These are phyloP conservation scores for Umbilicus rupestris DNA, from an alignment of 164 flowering plant genomes.

Conservation along the genomic window DNA sequence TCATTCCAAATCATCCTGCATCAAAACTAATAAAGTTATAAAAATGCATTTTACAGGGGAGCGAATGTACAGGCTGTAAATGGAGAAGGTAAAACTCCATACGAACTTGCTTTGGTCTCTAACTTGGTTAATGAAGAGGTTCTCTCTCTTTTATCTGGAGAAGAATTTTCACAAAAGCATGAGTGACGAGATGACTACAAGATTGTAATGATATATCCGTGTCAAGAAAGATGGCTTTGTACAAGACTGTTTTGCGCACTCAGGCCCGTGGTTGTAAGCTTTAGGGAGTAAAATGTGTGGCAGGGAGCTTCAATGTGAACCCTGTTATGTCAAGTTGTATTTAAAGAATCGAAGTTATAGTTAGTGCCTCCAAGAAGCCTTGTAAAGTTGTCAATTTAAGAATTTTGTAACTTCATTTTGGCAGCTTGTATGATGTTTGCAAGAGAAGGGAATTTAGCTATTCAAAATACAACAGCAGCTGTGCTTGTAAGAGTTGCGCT, in stretches of 20 bases:
- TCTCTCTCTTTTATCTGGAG: slow-evolving; percentile 41
- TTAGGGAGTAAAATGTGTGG: not conserved
- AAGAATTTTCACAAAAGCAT: not conserved
- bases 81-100: slow-evolving; percentile 33
- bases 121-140: slow-evolving; percentile 54
- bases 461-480: too few species aligned
- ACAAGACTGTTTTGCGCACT: not conserved
- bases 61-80: slow-evolving; percentile 48
- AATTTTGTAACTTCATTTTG: slow-evolving; percentile 2
- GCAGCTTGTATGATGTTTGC: not conserved
- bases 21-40: not conserved
- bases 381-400: not conserved
- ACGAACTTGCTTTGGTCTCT: slow-evolving; percentile 37
- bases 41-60: slow-evolving; percentile 49
- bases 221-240: not conserved
- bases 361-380: not conserved
- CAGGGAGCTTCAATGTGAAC: not conserved
- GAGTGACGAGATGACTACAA: not conserved
- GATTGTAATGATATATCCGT: not conserved
- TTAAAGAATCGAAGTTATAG: not conserved
- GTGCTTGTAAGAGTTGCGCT: not conserved
- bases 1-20: not conserved
- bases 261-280: not conserved
- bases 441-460: not conserved
- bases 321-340: not conserved